Evolutionary conservation across 108 stramenopile species (phyloP).

Genomic region (Nitzschia sp.): DNA sequence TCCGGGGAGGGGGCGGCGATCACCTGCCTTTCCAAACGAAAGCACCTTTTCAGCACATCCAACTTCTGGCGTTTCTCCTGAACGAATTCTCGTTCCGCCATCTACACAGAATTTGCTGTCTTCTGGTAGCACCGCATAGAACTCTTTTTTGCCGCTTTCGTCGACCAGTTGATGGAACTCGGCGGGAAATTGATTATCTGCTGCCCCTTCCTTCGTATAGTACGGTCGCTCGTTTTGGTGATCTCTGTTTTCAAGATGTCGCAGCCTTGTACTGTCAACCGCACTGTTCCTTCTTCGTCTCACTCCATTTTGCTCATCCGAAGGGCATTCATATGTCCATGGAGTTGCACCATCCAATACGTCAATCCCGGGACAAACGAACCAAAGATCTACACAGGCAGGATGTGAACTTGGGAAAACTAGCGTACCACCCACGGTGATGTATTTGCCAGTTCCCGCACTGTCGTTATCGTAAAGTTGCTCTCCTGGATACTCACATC

Average conservation of each 20-base stretch:
- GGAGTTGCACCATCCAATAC: constrained; percentile 11
- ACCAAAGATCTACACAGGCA: constrained; percentile 9
- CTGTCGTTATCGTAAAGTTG: not conserved
- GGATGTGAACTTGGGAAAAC: constrained; percentile 11
- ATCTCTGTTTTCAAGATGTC: not conserved
- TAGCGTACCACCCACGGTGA: not conserved
- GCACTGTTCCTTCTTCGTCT: not conserved
- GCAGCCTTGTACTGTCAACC: too few relatives aligned
- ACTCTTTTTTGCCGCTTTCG: not conserved
- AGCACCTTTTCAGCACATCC: constrained; percentile 1
- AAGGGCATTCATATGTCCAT: constrained; percentile 18
- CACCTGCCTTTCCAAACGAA: constrained; percentile 20
- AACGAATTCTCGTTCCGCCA: constrained; percentile 8
- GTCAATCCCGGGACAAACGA: constrained; percentile 13
- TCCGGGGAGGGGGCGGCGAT: constrained; percentile 12
- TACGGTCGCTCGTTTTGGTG: not conserved
- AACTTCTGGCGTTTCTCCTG: not conserved
- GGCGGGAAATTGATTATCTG: not conserved
- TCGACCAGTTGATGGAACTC: constrained; percentile 12
- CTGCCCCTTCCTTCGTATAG: not conserved
- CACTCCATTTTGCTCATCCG: not conserved
- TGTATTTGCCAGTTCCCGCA: not conserved
- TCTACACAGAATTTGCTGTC: not conserved
- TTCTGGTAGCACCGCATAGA: constrained; percentile 4
- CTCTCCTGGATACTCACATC: constrained; percentile 20